phyloP scores from a whole-genome alignment of 345 rosid species.

The Aquilaria yunnanensis region DNA sequence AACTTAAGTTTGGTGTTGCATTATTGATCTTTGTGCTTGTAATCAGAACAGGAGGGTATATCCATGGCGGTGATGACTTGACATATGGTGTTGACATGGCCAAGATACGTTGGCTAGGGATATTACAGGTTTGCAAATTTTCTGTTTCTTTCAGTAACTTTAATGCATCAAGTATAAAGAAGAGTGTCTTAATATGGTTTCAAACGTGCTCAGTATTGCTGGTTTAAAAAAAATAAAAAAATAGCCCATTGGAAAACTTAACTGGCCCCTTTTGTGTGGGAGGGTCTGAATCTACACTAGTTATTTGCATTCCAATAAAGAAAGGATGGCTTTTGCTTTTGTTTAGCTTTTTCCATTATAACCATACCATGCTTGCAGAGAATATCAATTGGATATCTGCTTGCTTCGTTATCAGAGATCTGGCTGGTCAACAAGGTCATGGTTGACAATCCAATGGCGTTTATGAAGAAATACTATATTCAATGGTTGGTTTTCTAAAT shows the following conservation, averaged over 20 bases:
- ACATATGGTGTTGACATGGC: constrained; percentile 51
- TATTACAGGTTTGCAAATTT: constrained; percentile 37
- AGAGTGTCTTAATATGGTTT: no score
- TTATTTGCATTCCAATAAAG: no score
- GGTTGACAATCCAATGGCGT: constrained; percentile 32
- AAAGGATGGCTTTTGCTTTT: not conserved
- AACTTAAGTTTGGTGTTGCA: not conserved
- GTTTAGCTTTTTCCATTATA: not conserved
- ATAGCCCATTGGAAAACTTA: no score
- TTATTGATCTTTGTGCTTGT: constrained; percentile 11
- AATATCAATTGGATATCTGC: constrained; percentile 56
- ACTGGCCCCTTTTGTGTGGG: no score
- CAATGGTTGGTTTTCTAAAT: constrained; percentile 42
- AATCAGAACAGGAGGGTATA: constrained; percentile 37
- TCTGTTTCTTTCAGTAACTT: not conserved
- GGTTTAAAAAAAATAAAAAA: no score
- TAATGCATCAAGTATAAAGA: no score
- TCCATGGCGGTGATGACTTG: constrained; percentile 45
- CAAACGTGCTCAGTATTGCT: no score
- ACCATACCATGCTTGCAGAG: constrained; percentile 27
- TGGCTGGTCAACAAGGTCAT: constrained; percentile 39
- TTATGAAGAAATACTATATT: constrained; percentile 38
- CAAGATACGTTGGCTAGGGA: constrained; percentile 53
- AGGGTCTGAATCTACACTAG: no score
- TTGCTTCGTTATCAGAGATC: constrained; percentile 51